A percentile compares a stretch with the other conserved stretches of the same genome.
Evolutionary conservation across 495 filamentous ascomycete species (phyloP).

Genomic region (Amorphotheca resinae): DNA sequence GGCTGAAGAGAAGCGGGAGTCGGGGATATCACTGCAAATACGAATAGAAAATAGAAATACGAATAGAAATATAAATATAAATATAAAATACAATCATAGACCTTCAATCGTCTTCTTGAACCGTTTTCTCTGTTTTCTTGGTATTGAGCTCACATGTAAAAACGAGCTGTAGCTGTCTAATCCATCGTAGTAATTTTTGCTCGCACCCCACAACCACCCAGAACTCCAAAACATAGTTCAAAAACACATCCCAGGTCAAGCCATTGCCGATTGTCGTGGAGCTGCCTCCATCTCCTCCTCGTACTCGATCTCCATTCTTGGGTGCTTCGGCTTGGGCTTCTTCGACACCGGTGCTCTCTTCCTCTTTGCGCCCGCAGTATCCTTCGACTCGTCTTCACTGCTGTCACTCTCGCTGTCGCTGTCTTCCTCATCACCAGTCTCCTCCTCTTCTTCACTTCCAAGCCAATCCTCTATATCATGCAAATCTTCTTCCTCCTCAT

Average conservation of each 20-base stretch:
- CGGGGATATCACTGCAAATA: too few species aligned
- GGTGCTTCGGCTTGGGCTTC: constrained; percentile 43
- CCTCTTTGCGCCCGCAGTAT: constrained; percentile 48
- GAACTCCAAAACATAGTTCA: too few species aligned
- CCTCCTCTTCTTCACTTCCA: constrained; percentile 36
- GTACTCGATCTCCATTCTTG: constrained; percentile 58
- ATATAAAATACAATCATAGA: too few species aligned
- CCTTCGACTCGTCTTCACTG: constrained; percentile 37
- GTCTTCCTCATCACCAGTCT: constrained; percentile 33
- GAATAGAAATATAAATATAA: too few species aligned
- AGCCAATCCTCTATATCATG: constrained; percentile 27
- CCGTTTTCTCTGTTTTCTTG: too few species aligned
- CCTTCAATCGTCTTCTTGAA: too few species aligned
- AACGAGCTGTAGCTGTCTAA: too few species aligned
- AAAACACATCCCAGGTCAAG: too few species aligned
- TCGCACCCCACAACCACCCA: neutral
- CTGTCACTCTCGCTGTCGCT: constrained; percentile 34
- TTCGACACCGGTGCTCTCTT: constrained; percentile 47
- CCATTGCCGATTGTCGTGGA: constrained; percentile 10
- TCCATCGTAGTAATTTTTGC: neutral
- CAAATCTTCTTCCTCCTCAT: constrained; percentile 36
- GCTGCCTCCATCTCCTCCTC: constrained; percentile 41
- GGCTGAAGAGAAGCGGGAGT: too few species aligned
- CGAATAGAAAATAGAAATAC: too few species aligned
- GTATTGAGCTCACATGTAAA: too few species aligned